These are phyloP conservation scores for Aciculosporium take DNA, from an alignment of 2,329 filamentous ascomycete genomes.

Conservation along the genomic window DNA sequence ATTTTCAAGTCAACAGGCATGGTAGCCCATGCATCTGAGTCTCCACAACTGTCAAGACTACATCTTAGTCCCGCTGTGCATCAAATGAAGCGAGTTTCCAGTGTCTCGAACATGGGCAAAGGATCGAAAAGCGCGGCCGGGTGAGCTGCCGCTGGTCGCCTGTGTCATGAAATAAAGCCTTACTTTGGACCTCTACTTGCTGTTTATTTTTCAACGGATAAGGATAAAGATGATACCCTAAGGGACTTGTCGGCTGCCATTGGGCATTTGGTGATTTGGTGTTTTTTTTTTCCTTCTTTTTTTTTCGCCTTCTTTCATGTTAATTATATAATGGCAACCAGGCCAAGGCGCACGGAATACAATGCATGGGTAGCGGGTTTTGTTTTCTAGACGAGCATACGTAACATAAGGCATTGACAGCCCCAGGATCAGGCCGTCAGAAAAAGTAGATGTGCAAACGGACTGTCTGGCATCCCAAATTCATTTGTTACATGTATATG, in stretches of 20 bases:
- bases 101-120: constrained; percentile 17
- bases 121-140: constrained; percentile 22
- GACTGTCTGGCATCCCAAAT: not conserved
- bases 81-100: constrained; percentile 20
- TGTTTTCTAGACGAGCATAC: not conserved
- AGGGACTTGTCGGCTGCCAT: constrained; percentile 13
- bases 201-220: not conserved
- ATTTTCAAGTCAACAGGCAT: constrained; percentile 16
- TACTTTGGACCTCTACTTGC: not conserved
- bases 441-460: constrained; percentile 1
- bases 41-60: constrained; percentile 29
- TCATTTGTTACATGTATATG: constrained; percentile 1
- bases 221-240: constrained; percentile 25
- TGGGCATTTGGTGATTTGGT: constrained; percentile 4
- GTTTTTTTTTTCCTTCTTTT: not conserved
- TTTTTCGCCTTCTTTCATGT: not conserved
- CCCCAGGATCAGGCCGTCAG: not conserved
- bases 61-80: constrained; percentile 18
- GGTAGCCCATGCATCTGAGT: constrained; percentile 21
- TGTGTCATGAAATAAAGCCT: not conserved
- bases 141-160: constrained; percentile 11
- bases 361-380: constrained; percentile 4
- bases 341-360: not conserved
- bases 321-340: not conserved
- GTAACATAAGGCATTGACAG: not conserved